A percentile compares a stretch with the other conserved stretches of the same genome.
These are phyloP conservation scores for Hemisphaericaspora lyxosophila DNA, from an alignment of 1,139 yeast species.

Conservation along the genomic window DNA sequence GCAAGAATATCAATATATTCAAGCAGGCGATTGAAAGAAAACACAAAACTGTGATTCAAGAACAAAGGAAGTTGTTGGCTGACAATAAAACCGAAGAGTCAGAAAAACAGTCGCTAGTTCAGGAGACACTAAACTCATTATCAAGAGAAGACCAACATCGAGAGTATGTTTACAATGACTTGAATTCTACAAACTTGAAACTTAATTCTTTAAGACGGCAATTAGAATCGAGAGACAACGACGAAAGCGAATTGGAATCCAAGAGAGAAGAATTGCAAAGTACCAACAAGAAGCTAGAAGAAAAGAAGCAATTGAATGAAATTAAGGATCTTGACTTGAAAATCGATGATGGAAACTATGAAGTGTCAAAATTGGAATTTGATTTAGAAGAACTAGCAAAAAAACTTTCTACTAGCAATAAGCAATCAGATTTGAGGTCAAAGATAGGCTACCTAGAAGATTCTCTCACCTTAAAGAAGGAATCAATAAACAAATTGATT, in stretches of 20 bases:
- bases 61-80: slow-evolving; percentile 9
- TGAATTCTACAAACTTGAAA: slow-evolving; percentile 29
- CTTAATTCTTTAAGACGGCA: slow-evolving; percentile 32
- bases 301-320: slow-evolving; percentile 26
- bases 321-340: slow-evolving; percentile 31
- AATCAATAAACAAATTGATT: slow-evolving; percentile 18
- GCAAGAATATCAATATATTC: slow-evolving; percentile 13
- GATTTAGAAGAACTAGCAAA: slow-evolving; percentile 56
- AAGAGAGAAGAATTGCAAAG: slow-evolving; percentile 34
- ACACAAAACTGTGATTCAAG: slow-evolving; percentile 5
- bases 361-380: slow-evolving; percentile 45
- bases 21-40: slow-evolving; percentile 11
- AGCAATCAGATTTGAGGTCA: slow-evolving; percentile 60
- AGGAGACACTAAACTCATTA: slow-evolving; percentile 13
- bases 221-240: slow-evolving; percentile 41
- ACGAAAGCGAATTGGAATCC: slow-evolving; percentile 28
- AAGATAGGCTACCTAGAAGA: slow-evolving; percentile 46
- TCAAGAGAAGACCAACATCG: slow-evolving; percentile 16
- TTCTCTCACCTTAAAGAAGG: slow-evolving; percentile 27
- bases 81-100: slow-evolving; percentile 14
- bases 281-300: slow-evolving; percentile 30
- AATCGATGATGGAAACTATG: slow-evolving; percentile 39
- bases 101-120: slow-evolving; percentile 16
- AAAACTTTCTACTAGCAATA: slow-evolving; percentile 50
- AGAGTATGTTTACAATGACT: slow-evolving; percentile 24